Conservation (phyloP, 1,139 yeast species). For the Lodderomyces oxycetoniae region DNA sequence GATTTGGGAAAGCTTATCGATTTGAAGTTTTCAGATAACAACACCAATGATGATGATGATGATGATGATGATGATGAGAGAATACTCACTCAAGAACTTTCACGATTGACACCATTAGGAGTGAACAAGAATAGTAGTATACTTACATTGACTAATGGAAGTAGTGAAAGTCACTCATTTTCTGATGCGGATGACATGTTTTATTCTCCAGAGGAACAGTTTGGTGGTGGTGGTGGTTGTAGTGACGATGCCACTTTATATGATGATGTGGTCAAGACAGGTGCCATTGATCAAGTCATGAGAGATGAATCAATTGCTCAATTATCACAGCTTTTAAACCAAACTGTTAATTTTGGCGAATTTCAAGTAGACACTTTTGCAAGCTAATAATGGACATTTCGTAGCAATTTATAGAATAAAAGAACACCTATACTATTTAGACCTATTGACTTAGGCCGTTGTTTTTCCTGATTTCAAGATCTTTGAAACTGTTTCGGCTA, state of each 20-base stretch:
- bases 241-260: background rate
- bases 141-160: no score
- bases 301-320: slow-evolving; percentile 32
- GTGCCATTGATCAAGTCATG: slow-evolving; percentile 6
- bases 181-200: background rate
- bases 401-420: no score
- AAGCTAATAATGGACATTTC: slow-evolving; percentile 1
- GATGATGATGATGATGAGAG: background rate
- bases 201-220: background rate
- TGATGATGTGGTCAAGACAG: slow-evolving; percentile 3
- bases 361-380: slow-evolving; percentile 3
- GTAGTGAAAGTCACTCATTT: background rate
- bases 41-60: background rate
- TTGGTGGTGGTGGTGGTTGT: no score
- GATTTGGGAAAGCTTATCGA: slow-evolving; percentile 31
- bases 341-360: slow-evolving; percentile 20
- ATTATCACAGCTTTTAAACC: slow-evolving; percentile 31
- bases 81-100: no score
- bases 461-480: slow-evolving; percentile 34
- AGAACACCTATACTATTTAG: background rate
- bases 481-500: slow-evolving; percentile 66
- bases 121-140: no score
- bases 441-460: background rate
- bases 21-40: slow-evolving; percentile 15
- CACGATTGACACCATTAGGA: no score